These are phyloP conservation scores for Globisporangium barbulae DNA, from an alignment of 352 stramenopile species.

Conservation along the genomic window DNA sequence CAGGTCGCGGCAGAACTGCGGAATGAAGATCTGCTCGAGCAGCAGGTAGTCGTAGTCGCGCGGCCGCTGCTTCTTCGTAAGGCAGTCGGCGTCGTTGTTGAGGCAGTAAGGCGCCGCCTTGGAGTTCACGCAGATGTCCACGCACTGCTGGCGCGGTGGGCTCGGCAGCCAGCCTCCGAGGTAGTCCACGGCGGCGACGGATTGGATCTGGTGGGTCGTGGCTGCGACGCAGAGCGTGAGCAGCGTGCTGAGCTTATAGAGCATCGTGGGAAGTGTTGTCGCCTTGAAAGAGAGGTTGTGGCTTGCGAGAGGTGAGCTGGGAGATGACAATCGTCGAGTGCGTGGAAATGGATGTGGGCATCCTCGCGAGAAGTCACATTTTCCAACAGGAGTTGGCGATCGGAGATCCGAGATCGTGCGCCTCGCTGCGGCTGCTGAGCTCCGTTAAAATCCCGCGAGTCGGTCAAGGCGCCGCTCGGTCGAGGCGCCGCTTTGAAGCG, in stretches of 20 bases:
- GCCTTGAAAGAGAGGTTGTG: not conserved
- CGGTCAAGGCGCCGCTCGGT: no score
- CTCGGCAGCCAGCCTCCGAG: constrained; percentile 49
- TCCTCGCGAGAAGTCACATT: no score
- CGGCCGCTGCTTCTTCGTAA: constrained; percentile 57
- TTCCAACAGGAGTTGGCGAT: no score
- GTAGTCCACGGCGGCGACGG: constrained; percentile 41
- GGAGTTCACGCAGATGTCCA: constrained; percentile 71
- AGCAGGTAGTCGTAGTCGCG: constrained; percentile 77
- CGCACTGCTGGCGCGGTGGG: constrained; percentile 42
- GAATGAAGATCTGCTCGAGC: constrained; percentile 75
- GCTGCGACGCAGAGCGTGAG: not conserved
- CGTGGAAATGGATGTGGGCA: not conserved
- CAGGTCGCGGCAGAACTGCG: constrained; percentile 79
- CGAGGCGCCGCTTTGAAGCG: no score
- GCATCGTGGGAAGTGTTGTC: not conserved
- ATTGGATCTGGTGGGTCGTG: not conserved
- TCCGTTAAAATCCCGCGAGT: no score
- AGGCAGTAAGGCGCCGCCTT: constrained; percentile 49
- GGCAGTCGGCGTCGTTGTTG: constrained; percentile 42
- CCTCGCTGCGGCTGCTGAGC: no score
- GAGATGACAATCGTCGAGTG: not conserved
- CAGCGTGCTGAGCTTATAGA: constrained; percentile 10
- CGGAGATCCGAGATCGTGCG: no score
- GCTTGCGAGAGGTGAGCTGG: not conserved